Conservation (phyloP, 208 protist species). For the Trypanosomatidae sp. region DNA sequence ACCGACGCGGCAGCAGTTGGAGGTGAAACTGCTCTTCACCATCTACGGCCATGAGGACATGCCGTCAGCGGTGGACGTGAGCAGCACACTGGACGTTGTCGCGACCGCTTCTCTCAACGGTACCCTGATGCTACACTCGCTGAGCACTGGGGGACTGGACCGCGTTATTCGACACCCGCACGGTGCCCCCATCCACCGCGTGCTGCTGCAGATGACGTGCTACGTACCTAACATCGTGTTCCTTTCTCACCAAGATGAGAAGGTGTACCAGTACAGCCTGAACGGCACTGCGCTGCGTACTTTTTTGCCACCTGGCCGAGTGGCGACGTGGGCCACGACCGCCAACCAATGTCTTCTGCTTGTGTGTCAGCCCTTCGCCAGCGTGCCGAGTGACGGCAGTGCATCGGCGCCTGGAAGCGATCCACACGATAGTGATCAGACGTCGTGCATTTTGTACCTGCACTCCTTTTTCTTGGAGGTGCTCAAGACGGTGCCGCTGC, state of each 20-base stretch:
- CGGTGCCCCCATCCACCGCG: slow-evolving; percentile 57
- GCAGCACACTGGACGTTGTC: slow-evolving; percentile 70
- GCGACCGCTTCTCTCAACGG: slow-evolving; percentile 83
- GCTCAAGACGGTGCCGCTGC: slow-evolving; percentile 51
- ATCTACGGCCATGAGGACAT: slow-evolving; percentile 87
- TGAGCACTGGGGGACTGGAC: slow-evolving; percentile 65
- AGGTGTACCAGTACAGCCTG: slow-evolving; percentile 79
- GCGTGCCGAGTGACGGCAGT: not conserved
- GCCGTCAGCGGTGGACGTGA: slow-evolving; percentile 75
- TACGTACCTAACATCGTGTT: slow-evolving; percentile 88
- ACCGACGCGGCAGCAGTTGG: slow-evolving; percentile 35
- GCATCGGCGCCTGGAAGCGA: not conserved
- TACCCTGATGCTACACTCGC: slow-evolving; percentile 77
- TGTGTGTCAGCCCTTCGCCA: slow-evolving; percentile 28
- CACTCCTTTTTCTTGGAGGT: slow-evolving; percentile 74
- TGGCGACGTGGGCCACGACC: slow-evolving; percentile 68
- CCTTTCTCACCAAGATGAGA: slow-evolving; percentile 63
- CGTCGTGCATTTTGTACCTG: slow-evolving; percentile 52
- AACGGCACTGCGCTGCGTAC: slow-evolving; percentile 79
- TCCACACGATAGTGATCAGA: not conserved
- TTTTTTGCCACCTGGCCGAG: slow-evolving; percentile 49
- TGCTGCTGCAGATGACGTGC: slow-evolving; percentile 75
- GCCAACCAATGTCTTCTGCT: slow-evolving; percentile 75
- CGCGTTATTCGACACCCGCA: slow-evolving; percentile 74
- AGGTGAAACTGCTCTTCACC: slow-evolving; percentile 67